Evolutionary conservation across 495 filamentous ascomycete species (phyloP).

Genomic region (Amniculicola lignicola): DNA sequence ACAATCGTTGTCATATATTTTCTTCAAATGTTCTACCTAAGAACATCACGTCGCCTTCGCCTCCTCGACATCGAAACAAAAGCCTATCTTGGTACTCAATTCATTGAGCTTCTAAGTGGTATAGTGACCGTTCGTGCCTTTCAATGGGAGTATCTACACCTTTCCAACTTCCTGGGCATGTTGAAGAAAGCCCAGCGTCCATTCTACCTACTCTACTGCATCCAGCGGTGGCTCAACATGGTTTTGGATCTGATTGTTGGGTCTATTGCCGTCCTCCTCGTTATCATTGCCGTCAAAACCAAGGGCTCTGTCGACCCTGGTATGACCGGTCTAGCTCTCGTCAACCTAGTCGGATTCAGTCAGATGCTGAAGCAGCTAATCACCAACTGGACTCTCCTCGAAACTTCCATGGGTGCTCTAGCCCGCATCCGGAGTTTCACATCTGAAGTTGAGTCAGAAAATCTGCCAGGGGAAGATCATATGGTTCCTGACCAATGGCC

Average conservation of each 20-base stretch:
- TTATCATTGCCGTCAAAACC: constrained; percentile 36
- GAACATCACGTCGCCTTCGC: constrained; percentile 57
- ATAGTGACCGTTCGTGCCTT: constrained; percentile 47
- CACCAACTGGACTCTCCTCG: constrained; percentile 47
- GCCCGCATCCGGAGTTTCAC: constrained; percentile 46
- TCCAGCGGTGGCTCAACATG: constrained; percentile 48
- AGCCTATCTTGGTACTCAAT: constrained; percentile 46
- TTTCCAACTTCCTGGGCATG: constrained; percentile 27
- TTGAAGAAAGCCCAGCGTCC: constrained; percentile 47
- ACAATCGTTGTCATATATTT: constrained; percentile 41
- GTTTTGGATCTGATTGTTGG: constrained; percentile 44
- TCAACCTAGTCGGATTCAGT: constrained; percentile 44
- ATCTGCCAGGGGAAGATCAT: neutral
- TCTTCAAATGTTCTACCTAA: constrained; percentile 55
- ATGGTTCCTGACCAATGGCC: constrained; percentile 10
- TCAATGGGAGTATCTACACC: constrained; percentile 36
- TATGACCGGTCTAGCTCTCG: constrained; percentile 43
- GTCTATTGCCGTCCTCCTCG: constrained; percentile 39
- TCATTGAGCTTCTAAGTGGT: constrained; percentile 46
- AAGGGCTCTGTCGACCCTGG: constrained; percentile 30
- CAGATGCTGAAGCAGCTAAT: constrained; percentile 41
- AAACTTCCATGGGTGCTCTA: constrained; percentile 53
- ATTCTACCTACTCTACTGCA: constrained; percentile 47
- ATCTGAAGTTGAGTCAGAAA: constrained; percentile 39
- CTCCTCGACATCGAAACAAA: constrained; percentile 56